Evolutionary conservation across 2,329 filamentous ascomycete species (phyloP).

Genomic region (Hawksworthiomyces lignivorus): DNA sequence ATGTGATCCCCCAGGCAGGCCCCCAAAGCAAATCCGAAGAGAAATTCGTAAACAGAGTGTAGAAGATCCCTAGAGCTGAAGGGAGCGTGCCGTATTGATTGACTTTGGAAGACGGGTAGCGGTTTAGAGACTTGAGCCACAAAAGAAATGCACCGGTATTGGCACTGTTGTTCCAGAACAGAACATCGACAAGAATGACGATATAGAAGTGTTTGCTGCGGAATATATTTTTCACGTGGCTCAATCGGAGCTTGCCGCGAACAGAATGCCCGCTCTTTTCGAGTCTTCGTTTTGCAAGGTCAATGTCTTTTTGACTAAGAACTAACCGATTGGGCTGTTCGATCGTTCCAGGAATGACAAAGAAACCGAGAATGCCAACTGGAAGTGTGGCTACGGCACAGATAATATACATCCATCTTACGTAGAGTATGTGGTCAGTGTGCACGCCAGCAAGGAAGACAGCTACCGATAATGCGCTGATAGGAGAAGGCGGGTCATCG

Average conservation of each 20-base stretch:
- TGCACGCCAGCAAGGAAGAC: too few relatives aligned
- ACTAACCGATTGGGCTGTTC: slow-evolving; percentile 28
- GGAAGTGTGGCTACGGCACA: slow-evolving; percentile 28
- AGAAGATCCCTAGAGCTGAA: slow-evolving; percentile 46
- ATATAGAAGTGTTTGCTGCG: slow-evolving; percentile 32
- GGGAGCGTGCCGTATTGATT: slow-evolving; percentile 7
- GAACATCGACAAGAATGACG: slow-evolving; percentile 40
- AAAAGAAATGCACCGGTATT: slow-evolving; percentile 44
- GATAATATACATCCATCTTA: slow-evolving; percentile 28
- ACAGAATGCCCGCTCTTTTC: slow-evolving; percentile 2
- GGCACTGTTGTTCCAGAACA: slow-evolving; percentile 50
- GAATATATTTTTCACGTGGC: background rate
- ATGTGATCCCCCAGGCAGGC: slow-evolving; percentile 47
- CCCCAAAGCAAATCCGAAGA: slow-evolving; percentile 45
- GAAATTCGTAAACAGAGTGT: slow-evolving; percentile 46
- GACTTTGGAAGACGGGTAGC: slow-evolving; percentile 4
- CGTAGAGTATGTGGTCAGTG: too few relatives aligned
- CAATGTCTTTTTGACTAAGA: slow-evolving; percentile 19
- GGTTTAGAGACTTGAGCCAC: slow-evolving; percentile 46
- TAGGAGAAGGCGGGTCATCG: too few relatives aligned
- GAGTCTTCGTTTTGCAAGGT: slow-evolving; percentile 1
- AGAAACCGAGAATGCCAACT: slow-evolving; percentile 41
- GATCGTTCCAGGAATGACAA: slow-evolving; percentile 41
- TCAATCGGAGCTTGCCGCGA: background rate
- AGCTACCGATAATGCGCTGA: too few relatives aligned